These are phyloP conservation scores for Saccharomycopsis guyanensis DNA, from an alignment of 805 yeast species.

Conservation along the genomic window DNA sequence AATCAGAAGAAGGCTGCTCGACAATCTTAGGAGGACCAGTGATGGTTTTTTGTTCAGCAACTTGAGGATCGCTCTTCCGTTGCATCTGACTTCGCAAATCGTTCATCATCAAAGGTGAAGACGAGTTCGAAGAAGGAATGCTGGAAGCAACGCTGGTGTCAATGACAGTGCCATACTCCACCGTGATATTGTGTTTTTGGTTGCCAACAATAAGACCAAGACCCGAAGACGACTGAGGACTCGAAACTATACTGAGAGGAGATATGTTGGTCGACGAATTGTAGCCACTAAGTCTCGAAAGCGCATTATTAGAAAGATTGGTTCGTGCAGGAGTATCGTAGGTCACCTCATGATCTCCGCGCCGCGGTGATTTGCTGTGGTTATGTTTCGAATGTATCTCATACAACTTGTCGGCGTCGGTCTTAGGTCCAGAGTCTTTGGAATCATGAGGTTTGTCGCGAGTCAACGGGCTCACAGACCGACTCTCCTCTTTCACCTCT, in stretches of 20 bases:
- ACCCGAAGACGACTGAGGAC: background rate
- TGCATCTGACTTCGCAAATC: slow-evolving; percentile 9
- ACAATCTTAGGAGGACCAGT: background rate
- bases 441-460: background rate
- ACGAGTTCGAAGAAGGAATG: slow-evolving; percentile 9
- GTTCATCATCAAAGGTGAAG: slow-evolving; percentile 15
- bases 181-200: slow-evolving; percentile 2
- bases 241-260: background rate
- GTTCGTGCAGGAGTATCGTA: background rate
- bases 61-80: background rate
- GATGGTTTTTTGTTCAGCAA: background rate
- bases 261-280: background rate
- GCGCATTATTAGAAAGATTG: background rate
- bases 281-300: background rate
- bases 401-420: slow-evolving; percentile 4
- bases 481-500: background rate
- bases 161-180: slow-evolving; percentile 20
- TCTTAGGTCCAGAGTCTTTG: background rate
- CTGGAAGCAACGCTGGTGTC: slow-evolving; percentile 13
- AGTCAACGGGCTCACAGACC: background rate
- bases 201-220: background rate
- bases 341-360: background rate
- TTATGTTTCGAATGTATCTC: slow-evolving; percentile 3
- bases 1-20: background rate
- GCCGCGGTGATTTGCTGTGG: background rate